Evolutionary conservation across 2,329 filamentous ascomycete species (phyloP).

Genomic region (Magnaporthiopsis poae): DNA sequence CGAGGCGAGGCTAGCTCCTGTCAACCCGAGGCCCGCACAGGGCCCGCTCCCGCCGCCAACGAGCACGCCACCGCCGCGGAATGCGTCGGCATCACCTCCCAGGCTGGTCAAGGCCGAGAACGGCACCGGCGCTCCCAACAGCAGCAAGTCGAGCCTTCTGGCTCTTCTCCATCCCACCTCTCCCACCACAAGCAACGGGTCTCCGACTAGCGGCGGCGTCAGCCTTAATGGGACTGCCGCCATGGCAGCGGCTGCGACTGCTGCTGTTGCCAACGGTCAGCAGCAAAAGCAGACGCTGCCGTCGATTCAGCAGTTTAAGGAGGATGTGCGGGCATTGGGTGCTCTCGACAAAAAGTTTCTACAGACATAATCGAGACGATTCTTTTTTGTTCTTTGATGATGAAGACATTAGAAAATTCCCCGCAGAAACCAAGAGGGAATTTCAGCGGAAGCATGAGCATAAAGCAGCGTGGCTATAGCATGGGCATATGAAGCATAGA

Average conservation of each 20-base stretch:
- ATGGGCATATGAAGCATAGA: neutral
- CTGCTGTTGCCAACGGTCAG: conserved; percentile 1
- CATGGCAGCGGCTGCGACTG: neutral
- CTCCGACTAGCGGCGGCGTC: neutral
- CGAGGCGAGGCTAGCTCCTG: conserved; percentile 26
- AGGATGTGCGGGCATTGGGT: conserved; percentile 18
- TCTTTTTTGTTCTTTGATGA: too few species aligned
- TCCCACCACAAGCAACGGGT: neutral
- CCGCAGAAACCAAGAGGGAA: neutral
- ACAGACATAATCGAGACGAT: neutral
- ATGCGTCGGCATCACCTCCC: conserved; percentile 39
- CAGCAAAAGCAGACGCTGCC: conserved; percentile 6
- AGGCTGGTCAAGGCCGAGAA: conserved; percentile 29
- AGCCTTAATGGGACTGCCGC: neutral
- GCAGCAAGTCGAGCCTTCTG: conserved; percentile 37
- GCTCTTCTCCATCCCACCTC: conserved; percentile 24
- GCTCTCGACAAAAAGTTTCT: conserved; percentile 11
- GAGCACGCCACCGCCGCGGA: conserved; percentile 34
- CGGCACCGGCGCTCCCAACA: conserved; percentile 12
- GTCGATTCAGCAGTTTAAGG: conserved; percentile 12
- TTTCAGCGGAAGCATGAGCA: too few species aligned
- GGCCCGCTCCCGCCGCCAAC: conserved; percentile 33
- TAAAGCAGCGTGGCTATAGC: too few species aligned
- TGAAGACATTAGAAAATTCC: too few species aligned
- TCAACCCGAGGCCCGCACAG: conserved; percentile 28